These are phyloP conservation scores for Scheffersomyces titani DNA, from an alignment of 1,139 yeast species.

Conservation along the genomic window DNA sequence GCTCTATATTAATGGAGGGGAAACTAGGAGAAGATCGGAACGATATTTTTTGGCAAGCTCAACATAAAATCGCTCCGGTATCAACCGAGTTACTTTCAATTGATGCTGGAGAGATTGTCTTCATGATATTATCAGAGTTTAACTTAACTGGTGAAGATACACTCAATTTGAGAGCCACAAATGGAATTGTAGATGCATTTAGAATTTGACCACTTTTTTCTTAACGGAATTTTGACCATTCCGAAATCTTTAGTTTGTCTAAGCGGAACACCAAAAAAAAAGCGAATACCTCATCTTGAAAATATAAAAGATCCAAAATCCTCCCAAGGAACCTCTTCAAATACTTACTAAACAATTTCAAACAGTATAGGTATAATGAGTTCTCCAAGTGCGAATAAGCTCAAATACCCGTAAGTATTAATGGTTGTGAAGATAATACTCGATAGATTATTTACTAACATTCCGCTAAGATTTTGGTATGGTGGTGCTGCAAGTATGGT, in stretches of 20 bases:
- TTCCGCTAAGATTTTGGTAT: conserved; percentile 41
- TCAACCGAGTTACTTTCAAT: not conserved
- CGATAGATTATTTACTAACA: conserved; percentile 11
- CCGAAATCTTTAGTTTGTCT: not conserved
- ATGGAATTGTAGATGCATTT: not conserved
- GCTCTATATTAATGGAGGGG: not conserved
- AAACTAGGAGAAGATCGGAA: not conserved
- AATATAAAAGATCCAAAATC: not conserved
- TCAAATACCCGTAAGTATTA: not conserved
- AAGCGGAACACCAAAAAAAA: not conserved
- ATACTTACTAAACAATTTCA: not conserved
- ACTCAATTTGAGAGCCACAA: not conserved
- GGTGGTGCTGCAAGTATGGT: conserved; percentile 68
- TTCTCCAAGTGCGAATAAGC: not conserved
- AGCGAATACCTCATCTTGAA: not conserved
- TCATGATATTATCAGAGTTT: not conserved
- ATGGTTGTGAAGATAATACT: not conserved
- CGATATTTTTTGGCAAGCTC: not conserved
- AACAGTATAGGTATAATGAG: not conserved
- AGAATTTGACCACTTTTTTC: not conserved
- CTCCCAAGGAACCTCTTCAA: not conserved
- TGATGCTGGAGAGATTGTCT: not conserved
- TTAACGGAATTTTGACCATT: not conserved
- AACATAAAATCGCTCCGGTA: not conserved
- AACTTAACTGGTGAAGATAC: not conserved